Evolutionary conservation across 106 monocot genomes (phyloP).

Genomic region (Ottelia alismoides): DNA sequence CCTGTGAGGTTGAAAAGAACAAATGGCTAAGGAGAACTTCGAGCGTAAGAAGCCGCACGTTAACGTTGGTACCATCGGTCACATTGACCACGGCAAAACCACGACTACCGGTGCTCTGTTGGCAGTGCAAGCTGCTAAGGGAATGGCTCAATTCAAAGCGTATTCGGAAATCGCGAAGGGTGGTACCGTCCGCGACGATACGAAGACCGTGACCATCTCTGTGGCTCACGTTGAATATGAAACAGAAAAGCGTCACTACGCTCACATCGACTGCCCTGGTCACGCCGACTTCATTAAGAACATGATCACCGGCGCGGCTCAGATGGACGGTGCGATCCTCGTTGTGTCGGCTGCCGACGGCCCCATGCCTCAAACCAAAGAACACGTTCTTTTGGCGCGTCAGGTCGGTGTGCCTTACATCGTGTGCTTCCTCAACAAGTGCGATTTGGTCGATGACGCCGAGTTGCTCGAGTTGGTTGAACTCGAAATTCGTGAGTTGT

Average conservation of each 20-base stretch:
- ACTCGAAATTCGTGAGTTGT: constrained; percentile 80
- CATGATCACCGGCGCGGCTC: constrained; percentile 88
- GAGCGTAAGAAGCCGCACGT: constrained; percentile 59
- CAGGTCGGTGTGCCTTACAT: constrained; percentile 47
- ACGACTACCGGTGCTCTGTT: constrained; percentile 62
- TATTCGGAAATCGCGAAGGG: constrained; percentile 79
- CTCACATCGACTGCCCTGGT: constrained; percentile 73
- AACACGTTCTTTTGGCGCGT: constrained; percentile 66
- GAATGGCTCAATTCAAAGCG: constrained; percentile 33
- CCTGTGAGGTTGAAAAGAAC: no score
- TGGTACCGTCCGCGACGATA: constrained; percentile 58
- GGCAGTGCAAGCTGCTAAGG: constrained; percentile 45
- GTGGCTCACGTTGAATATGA: constrained; percentile 84
- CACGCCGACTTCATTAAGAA: constrained; percentile 86
- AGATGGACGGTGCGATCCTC: constrained; percentile 84
- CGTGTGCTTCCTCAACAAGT: constrained; percentile 93
- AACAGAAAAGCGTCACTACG: constrained; percentile 63
- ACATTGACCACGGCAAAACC: constrained; percentile 74
- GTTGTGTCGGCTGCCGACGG: constrained; percentile 74
- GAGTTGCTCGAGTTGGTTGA: constrained; percentile 78
- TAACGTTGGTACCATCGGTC: constrained; percentile 67
- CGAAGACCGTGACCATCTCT: constrained; percentile 69
- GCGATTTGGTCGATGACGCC: constrained; percentile 88
- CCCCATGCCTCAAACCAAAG: constrained; percentile 80
- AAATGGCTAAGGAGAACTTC: no score